Base-by-base conservation (phyloP, 768 basidiomycete species). In the Mycena epipterygia region DNA sequence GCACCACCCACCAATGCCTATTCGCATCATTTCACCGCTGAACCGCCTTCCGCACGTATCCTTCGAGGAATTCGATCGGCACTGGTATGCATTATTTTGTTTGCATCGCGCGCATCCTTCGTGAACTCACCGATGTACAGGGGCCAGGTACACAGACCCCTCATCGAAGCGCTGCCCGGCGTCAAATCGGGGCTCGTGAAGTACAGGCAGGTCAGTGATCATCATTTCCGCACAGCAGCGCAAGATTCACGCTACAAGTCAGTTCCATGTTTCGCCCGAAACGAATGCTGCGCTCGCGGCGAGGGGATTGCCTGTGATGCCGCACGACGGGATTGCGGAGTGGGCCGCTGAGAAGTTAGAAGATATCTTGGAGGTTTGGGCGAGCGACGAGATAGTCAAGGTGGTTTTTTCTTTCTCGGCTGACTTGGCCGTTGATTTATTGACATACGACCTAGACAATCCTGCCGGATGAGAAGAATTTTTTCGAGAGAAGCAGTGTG, bases 381-480 rank as follows among this genome's bases (percentile, higher is more conserved):
- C 25, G 27, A 42, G 68, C 57, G 56, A 59, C 4, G 68, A 70
- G 48, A 12, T 64, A 5, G 39, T n/a, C 23, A 49, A 58, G 58
- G 57, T 42, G 17, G 13, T 55, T 29, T 4, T 9, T 55, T 3
- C 32, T n/a, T 2, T 21, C 17, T 14, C 5, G 25, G 37, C 12
- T 9, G 25, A 14, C 1, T 33, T 1, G 27, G 2, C 19, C n/a
- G n/a, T n/a, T n/a, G 17, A 14, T 19, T 58, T 32, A n/a, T 25
- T 61, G 51, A 44, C 9, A 7, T 33, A 23, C 23, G 16, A 37
- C 33, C 14, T n/a, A 69, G 64, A 66, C 42, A 7, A 25, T 55
- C 32, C n/a, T 66, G 14, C 64, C 69, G 46, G 69, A 71, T 59
- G 69, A 71, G 64, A 66, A 71, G 58, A 65, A 71, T 27, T 71